Base-by-base conservation (phyloP, 1,139 yeast genomes). In the Kodamaea suecica region DNA sequence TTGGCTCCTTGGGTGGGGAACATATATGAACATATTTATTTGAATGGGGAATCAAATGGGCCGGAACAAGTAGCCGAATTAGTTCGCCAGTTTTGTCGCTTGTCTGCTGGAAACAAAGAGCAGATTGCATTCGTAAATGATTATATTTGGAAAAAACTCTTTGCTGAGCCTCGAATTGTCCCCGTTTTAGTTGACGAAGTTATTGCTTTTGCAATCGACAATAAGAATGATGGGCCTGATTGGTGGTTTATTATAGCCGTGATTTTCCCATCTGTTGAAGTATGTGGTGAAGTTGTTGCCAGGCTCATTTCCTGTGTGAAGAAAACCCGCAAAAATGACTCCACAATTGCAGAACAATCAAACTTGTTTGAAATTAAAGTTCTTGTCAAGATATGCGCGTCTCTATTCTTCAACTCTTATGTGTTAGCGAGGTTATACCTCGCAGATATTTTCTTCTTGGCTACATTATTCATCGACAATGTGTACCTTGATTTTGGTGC, bases 1-100 rank as follows among this genome's bases (percentile, higher is more conserved):
- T 63, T 81, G 9, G 69, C 86, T 1, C 90, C 94, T 2, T 87
- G 95, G 95, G 69, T 84, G n/a, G 73, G 72, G 23, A 84, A 86
- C 48, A 65, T 85, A 19, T 76, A 80, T 49, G 69, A 68, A 17
- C 59, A 76, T 46, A 78, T 85, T 10, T 80, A 70, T 48, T 51
- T 72, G 29, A 66, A 63, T 20, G 75, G 70, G 47, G 78, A 74
- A 20, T 70, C 70, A 25, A 63, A 61, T 40, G 94, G 95, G 0
- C 72, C 78, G 1, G 82, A 76, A 35, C 66, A 76, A 37, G 73
- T 81, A 3, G 74, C 83, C 0, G 78, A 76, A 30, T 59, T 86
- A 8, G 68, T 86, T 23, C 67, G 92, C 31, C 75, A 76, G 38
- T 71, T 85, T 41, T 77, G 87, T 41, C 67, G 73, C 27, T 66